Percentiles rank a stretch among this genome's conserved stretches.
These are phyloP conservation scores for Chrysoporthe puriensis DNA, from an alignment of 2,329 filamentous ascomycete species.

Conservation along the genomic window DNA sequence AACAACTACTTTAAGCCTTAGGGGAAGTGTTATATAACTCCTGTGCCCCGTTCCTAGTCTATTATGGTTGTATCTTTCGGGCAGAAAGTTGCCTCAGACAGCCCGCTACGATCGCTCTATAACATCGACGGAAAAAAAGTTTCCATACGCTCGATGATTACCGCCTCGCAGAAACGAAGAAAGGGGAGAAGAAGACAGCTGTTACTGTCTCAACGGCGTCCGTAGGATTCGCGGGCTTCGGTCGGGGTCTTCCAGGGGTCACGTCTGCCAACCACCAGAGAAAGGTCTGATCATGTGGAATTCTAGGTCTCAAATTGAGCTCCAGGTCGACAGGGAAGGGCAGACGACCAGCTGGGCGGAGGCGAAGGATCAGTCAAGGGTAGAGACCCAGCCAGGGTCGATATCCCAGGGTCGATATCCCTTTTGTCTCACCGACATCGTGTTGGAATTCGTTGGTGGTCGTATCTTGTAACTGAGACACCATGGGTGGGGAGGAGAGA, in stretches of 20 bases:
- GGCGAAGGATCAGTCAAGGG: neutral
- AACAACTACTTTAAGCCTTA: too few species aligned
- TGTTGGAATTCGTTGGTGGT: constrained; percentile 3
- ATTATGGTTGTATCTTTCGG: too few species aligned
- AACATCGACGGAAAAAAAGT: neutral
- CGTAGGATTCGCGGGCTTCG: neutral
- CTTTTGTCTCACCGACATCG: constrained; percentile 1
- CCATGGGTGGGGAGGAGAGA: neutral
- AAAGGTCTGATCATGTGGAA: neutral
- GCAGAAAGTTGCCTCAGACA: neutral
- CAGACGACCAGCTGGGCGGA: neutral
- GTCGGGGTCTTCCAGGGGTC: neutral
- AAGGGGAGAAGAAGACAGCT: neutral
- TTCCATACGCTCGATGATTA: neutral
- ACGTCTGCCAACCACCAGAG: neutral
- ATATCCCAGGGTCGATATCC: neutral
- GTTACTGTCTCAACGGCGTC: neutral
- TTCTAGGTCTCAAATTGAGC: neutral
- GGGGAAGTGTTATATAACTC: too few species aligned
- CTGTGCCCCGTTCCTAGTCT: too few species aligned
- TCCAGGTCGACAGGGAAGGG: too few species aligned
- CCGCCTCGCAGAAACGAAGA: neutral
- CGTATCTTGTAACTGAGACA: neutral
- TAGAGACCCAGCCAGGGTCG: neutral
- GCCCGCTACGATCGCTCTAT: neutral